Conservation (phyloP, 305 asterid genomes). For the Solanum hybrid region DNA sequence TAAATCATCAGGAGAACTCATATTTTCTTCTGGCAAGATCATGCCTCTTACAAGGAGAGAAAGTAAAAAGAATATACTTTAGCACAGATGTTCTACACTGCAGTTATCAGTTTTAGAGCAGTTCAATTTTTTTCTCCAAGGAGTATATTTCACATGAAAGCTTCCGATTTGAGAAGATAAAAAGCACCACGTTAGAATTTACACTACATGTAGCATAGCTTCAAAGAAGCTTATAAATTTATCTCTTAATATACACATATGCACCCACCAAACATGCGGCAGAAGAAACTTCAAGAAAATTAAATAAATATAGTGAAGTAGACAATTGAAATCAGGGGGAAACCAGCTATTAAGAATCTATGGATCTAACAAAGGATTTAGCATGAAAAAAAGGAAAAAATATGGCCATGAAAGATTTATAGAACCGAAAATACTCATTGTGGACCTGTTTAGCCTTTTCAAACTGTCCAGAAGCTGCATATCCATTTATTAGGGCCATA, state of each 20-base stretch:
- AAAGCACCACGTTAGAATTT: background rate
- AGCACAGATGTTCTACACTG: background rate
- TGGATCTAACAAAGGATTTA: background rate
- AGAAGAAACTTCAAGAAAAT: background rate
- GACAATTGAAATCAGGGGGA: background rate
- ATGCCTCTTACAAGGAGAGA: background rate
- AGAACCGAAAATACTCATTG: background rate
- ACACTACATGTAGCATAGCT: background rate
- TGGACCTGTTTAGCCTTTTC: constrained; percentile 74
- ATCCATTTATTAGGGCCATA: constrained; percentile 82
- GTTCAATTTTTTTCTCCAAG: background rate
- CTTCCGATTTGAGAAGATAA: background rate
- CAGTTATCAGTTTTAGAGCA: background rate
- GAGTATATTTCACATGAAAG: background rate
- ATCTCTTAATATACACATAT: background rate
- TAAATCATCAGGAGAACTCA: background rate
- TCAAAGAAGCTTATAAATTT: background rate
- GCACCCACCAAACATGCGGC: background rate
- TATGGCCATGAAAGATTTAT: background rate
- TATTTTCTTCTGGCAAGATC: background rate
- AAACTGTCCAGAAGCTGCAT: constrained; percentile 69
- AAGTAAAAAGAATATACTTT: background rate
- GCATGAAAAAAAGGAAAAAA: background rate
- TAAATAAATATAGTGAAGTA: background rate
- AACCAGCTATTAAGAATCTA: background rate